Percentiles rank a stretch among this genome's conserved stretches.
Evolutionary conservation across 1,284 basidiomycete genomes (phyloP).

Genomic region (Apiotrichum akiyoshidainum): DNA sequence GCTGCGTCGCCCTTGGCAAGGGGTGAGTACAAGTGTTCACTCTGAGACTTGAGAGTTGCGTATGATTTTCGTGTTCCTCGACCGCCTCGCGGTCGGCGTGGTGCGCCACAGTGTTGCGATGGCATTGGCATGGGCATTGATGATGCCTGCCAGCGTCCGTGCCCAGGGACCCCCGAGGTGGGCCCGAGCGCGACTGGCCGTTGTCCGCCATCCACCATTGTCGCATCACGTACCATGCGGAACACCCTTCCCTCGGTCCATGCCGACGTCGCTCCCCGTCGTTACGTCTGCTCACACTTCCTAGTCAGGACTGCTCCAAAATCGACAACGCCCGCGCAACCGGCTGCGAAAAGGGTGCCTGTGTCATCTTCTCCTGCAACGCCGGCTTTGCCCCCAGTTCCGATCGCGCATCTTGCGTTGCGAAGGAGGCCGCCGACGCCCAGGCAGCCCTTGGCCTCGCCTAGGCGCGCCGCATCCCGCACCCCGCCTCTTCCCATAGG

Average conservation of each 20-base stretch:
- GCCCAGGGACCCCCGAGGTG: too few species aligned
- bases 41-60: too few species aligned
- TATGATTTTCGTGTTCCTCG: too few species aligned
- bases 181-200: too few species aligned
- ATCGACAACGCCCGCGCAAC: constrained; percentile 47
- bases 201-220: too few species aligned
- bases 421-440: not conserved
- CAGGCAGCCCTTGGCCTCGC: not conserved
- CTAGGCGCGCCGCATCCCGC: not conserved
- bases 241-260: not conserved
- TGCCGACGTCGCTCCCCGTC: not conserved
- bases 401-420: constrained; percentile 39
- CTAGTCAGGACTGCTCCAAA: constrained; percentile 50
- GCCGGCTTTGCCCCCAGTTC: constrained; percentile 46
- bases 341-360: constrained; percentile 43
- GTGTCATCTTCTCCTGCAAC: constrained; percentile 46
- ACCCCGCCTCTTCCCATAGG: too few species aligned
- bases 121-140: too few species aligned
- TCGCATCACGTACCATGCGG: too few species aligned
- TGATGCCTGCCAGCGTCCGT: too few species aligned
- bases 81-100: too few species aligned
- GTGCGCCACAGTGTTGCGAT: too few species aligned
- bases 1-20: constrained; percentile 47
- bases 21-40: constrained; percentile 37
- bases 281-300: constrained; percentile 2